These are phyloP conservation scores for Sporothrix schenckii DNA, from an alignment of 2,329 filamentous ascomycete genomes.

Conservation along the genomic window DNA sequence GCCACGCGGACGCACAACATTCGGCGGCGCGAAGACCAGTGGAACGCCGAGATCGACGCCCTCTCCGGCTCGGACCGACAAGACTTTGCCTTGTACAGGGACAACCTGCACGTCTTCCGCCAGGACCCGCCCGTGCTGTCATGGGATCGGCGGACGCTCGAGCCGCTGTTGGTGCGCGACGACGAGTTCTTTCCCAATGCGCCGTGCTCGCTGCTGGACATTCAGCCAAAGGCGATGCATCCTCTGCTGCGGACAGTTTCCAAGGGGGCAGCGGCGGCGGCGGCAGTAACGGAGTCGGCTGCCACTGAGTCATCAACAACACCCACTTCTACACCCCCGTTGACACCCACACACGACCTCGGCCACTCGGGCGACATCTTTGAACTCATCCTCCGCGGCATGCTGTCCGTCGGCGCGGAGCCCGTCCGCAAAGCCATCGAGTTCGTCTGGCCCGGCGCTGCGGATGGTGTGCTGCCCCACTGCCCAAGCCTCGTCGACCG, in stretches of 20 bases:
- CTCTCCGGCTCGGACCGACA: constrained; percentile 32
- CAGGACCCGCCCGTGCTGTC: constrained; percentile 57
- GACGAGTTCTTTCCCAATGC: constrained; percentile 70
- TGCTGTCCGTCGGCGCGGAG: constrained; percentile 45
- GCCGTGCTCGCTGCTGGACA: constrained; percentile 63
- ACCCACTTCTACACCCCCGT: no score
- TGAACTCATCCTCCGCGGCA: constrained; percentile 53
- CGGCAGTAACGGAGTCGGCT: background rate
- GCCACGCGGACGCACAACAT: background rate
- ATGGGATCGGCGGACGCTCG: constrained; percentile 72
- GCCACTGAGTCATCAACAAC: background rate
- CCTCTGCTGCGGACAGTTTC: constrained; percentile 47
- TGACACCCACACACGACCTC: constrained; percentile 37
- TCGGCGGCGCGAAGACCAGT: constrained; percentile 18
- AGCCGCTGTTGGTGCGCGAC: constrained; percentile 63
- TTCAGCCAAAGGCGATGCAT: constrained; percentile 62
- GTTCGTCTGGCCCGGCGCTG: constrained; percentile 61
- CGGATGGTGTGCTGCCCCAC: constrained; percentile 54
- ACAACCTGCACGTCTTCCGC: constrained; percentile 58
- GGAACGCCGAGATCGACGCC: constrained; percentile 31
- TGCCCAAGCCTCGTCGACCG: constrained; percentile 56
- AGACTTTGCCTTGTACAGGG: constrained; percentile 45
- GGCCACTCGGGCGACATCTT: constrained; percentile 54
- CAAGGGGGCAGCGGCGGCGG: constrained; percentile 19
- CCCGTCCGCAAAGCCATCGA: constrained; percentile 53